A percentile compares a stretch with the other conserved stretches of the same genome.
Conservation (phyloP, 306 rosid genomes). For the Cicer cuneatum region DNA sequence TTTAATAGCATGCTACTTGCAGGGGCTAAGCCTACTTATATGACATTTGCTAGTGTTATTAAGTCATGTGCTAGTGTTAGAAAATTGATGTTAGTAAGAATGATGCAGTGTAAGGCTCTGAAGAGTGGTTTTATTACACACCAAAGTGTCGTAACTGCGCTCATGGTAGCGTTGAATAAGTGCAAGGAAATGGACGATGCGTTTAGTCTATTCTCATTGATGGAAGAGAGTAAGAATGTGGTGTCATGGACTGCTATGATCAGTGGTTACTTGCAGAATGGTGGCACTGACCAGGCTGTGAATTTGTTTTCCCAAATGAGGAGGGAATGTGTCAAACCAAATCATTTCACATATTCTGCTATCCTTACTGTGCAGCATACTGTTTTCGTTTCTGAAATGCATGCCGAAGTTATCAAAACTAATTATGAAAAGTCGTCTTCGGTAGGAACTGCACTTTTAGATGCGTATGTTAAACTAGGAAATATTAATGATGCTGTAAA, state of each 20-base stretch:
- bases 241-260: slow-evolving; percentile 96
- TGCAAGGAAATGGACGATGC: slow-evolving; percentile 73
- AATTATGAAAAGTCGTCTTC: slow-evolving; percentile 72
- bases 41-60: slow-evolving; percentile 60
- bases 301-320: slow-evolving; percentile 72
- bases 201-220: slow-evolving; percentile 57
- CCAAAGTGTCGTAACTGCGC: slow-evolving; percentile 62
- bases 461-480: slow-evolving; percentile 72
- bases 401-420: slow-evolving; percentile 77
- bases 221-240: slow-evolving; percentile 57
- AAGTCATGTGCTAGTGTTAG: slow-evolving; percentile 67
- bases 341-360: slow-evolving; percentile 84
- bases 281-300: slow-evolving; percentile 60
- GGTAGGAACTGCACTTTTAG: slow-evolving; percentile 84
- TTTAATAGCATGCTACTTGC: slow-evolving; percentile 64
- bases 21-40: slow-evolving; percentile 61
- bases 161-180: slow-evolving; percentile 73
- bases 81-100: slow-evolving; percentile 58
- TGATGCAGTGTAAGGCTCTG: slow-evolving; percentile 67
- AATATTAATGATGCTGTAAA: slow-evolving; percentile 58
- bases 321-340: slow-evolving; percentile 68
- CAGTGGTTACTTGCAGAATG: slow-evolving; percentile 74
- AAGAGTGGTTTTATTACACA: slow-evolving; percentile 63
- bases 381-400: slow-evolving; percentile 61
- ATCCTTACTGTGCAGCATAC: slow-evolving; percentile 70